A percentile compares a stretch with the other conserved stretches of the same genome.
These are phyloP conservation scores for Sparassis latifolia DNA, from an alignment of 1,284 basidiomycete genomes.

Conservation along the genomic window DNA sequence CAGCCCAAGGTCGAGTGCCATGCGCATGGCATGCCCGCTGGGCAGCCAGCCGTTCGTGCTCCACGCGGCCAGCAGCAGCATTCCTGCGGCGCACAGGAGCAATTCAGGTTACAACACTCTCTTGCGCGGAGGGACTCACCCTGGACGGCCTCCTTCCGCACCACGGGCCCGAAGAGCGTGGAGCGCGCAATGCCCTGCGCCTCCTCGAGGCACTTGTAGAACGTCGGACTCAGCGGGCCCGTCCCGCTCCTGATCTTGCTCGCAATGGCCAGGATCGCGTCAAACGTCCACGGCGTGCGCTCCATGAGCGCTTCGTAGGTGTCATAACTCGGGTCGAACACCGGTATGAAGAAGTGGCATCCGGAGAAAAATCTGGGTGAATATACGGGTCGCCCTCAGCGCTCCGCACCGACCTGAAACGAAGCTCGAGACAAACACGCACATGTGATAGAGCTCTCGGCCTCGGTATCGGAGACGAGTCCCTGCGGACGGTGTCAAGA, in stretches of 20 bases:
- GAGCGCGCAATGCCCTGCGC: slow-evolving; percentile 91
- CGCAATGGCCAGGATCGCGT: slow-evolving; percentile 85
- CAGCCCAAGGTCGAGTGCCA: slow-evolving; percentile 89
- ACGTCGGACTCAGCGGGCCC: slow-evolving; percentile 75
- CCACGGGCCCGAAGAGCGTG: slow-evolving; percentile 87
- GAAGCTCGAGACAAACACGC: slow-evolving; percentile 18
- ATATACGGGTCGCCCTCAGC: slow-evolving; percentile 7
- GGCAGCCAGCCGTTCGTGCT: slow-evolving; percentile 93
- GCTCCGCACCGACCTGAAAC: neutral
- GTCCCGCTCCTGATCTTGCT: slow-evolving; percentile 88
- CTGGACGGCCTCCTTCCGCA: slow-evolving; percentile 92
- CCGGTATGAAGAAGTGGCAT: slow-evolving; percentile 90
- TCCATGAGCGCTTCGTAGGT: slow-evolving; percentile 86
- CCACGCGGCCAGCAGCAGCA: slow-evolving; percentile 89
- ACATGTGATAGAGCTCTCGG: slow-evolving; percentile 83
- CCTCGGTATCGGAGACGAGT: slow-evolving; percentile 70
- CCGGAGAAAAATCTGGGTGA: slow-evolving; percentile 84
- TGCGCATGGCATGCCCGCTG: slow-evolving; percentile 87
- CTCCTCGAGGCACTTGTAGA: slow-evolving; percentile 88
- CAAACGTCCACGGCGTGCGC: slow-evolving; percentile 89
- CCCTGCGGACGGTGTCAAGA: slow-evolving; percentile 39
- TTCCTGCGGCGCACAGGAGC: slow-evolving; percentile 38
- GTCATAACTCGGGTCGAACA: slow-evolving; percentile 88
- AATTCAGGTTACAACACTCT: slow-evolving; percentile 7
- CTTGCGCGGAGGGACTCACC: slow-evolving; percentile 32